phyloP scores from a whole-genome alignment of 2,329 filamentous ascomycete genomes.

The Lecanoromycetidae sp. region DNA sequence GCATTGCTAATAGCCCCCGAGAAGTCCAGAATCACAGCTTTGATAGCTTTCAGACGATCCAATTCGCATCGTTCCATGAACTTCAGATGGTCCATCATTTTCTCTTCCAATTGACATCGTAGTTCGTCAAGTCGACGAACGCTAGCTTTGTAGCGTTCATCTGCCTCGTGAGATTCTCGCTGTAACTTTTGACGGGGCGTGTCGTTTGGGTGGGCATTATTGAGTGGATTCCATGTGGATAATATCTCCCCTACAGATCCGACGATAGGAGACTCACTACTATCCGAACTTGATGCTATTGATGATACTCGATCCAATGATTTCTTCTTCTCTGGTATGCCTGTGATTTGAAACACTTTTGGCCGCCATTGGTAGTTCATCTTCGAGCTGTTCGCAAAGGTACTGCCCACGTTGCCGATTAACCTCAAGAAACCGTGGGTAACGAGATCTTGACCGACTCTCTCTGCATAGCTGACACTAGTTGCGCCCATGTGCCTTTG shows the following conservation, averaged over 20 bases:
- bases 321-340: slow-evolving; percentile 77
- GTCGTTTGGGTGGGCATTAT: slow-evolving; percentile 84
- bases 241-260: slow-evolving; percentile 80
- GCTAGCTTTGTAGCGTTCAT: slow-evolving; percentile 82
- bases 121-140: slow-evolving; percentile 80
- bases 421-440: slow-evolving; percentile 74
- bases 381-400: slow-evolving; percentile 92
- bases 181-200: slow-evolving; percentile 76
- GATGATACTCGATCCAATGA: slow-evolving; percentile 63
- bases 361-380: slow-evolving; percentile 97
- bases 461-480: slow-evolving; percentile 81
- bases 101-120: slow-evolving; percentile 88
- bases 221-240: slow-evolving; percentile 75
- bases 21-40: slow-evolving; percentile 94
- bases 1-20: slow-evolving; percentile 96
- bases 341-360: slow-evolving; percentile 77
- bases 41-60: slow-evolving; percentile 92
- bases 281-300: slow-evolving; percentile 43
- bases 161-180: slow-evolving; percentile 76
- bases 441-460: slow-evolving; percentile 87
- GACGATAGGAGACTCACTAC: slow-evolving; percentile 66
- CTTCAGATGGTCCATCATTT: slow-evolving; percentile 80
- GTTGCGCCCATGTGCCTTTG: slow-evolving; percentile 76
- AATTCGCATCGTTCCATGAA: slow-evolving; percentile 97
- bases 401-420: slow-evolving; percentile 86